Conservation (phyloP, 192 early-diverging fungal genomes). For the Coemansia sp. region DNA sequence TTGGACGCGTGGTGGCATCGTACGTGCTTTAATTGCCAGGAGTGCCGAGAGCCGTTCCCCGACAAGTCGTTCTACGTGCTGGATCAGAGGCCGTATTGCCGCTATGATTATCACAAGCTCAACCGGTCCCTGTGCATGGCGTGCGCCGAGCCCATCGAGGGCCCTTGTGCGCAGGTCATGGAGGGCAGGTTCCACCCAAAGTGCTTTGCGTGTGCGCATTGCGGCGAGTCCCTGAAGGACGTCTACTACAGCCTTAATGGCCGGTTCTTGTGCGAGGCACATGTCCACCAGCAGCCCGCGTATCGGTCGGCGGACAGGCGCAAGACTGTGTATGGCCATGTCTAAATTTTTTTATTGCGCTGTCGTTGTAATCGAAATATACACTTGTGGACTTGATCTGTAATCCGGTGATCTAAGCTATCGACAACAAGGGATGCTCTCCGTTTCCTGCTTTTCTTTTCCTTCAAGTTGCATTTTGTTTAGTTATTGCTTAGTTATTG, state of each 20-base stretch:
- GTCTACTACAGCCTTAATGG: slow-evolving; percentile 53
- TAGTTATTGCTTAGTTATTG: not conserved
- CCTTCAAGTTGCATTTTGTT: not conserved
- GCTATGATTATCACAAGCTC: slow-evolving; percentile 81
- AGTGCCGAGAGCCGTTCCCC: slow-evolving; percentile 67
- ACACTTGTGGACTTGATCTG: not conserved
- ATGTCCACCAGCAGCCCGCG: slow-evolving; percentile 38
- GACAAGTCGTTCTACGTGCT: slow-evolving; percentile 82
- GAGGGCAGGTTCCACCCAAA: slow-evolving; percentile 85
- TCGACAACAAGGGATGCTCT: not conserved
- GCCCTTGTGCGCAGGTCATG: slow-evolving; percentile 82
- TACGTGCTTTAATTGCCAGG: slow-evolving; percentile 61
- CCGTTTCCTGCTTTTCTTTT: not conserved
- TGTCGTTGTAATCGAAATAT: not conserved
- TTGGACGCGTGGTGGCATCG: slow-evolving; percentile 66
- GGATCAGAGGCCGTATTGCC: slow-evolving; percentile 79
- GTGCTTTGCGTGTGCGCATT: slow-evolving; percentile 74
- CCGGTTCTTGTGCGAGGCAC: slow-evolving; percentile 45
- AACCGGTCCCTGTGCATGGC: slow-evolving; percentile 80
- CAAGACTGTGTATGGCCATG: slow-evolving; percentile 39
- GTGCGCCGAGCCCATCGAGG: slow-evolving; percentile 83
- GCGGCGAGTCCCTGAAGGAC: slow-evolving; percentile 44
- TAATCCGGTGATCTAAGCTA: not conserved
- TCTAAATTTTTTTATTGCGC: slow-evolving; percentile 1
- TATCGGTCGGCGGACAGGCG: slow-evolving; percentile 33